These are phyloP conservation scores for Aspergillus puulaauensis DNA, from an alignment of 2,329 filamentous ascomycete genomes.

Conservation along the genomic window DNA sequence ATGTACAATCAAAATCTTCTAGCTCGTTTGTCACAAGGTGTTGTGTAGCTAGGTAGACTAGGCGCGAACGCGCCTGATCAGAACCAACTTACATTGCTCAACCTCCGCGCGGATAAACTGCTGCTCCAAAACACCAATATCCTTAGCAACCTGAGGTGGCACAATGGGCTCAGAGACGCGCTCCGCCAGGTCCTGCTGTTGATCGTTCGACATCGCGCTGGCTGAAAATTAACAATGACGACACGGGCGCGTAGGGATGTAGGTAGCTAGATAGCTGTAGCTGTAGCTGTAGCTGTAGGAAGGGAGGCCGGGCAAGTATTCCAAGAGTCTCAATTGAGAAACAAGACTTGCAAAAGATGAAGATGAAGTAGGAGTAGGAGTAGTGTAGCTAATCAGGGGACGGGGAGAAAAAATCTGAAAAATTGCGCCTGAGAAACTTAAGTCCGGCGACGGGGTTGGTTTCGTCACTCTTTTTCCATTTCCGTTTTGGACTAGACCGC, in stretches of 20 bases:
- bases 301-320: not conserved
- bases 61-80: slow-evolving; percentile 34
- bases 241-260: not conserved
- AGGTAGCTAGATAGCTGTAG: not conserved
- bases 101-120: slow-evolving; percentile 82
- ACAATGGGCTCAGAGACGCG: slow-evolving; percentile 34
- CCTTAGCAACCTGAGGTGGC: slow-evolving; percentile 50
- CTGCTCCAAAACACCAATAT: slow-evolving; percentile 75
- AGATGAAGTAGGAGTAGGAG: not conserved
- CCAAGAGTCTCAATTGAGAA: not conserved
- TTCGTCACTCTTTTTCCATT: slow-evolving; percentile 5
- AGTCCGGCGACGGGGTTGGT: not conserved
- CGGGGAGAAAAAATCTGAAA: slow-evolving; percentile 1
- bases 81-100: slow-evolving; percentile 59
- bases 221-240: not conserved
- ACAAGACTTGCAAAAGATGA: not conserved
- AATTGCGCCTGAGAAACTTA: slow-evolving; percentile 4
- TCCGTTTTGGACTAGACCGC: not conserved
- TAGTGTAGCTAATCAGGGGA: not conserved
- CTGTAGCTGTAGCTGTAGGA: not conserved
- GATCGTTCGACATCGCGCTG: not conserved
- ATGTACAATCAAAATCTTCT: not conserved
- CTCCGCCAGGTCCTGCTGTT: slow-evolving; percentile 22
- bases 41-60: too few relatives aligned
- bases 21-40: not conserved